Percentiles rank a stretch among this genome's conserved stretches.
Evolutionary conservation across 805 yeast genomes (phyloP).

Genomic region (Zygoascus flipseniorum): DNA sequence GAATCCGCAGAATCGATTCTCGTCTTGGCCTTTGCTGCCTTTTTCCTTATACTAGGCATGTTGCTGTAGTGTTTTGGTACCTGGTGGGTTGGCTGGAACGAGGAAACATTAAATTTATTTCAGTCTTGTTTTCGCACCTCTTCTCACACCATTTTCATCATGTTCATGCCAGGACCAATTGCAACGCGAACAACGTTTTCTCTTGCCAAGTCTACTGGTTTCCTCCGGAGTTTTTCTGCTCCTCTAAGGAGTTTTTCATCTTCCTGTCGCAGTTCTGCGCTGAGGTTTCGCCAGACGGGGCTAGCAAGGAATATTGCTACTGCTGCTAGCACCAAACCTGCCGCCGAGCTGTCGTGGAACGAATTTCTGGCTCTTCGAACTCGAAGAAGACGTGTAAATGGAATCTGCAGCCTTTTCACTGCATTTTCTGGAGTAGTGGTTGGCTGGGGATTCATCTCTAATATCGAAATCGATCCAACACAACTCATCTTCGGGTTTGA

Average conservation of each 20-base stretch:
- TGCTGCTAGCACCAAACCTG: neutral
- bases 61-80: neutral
- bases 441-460: conserved; percentile 72
- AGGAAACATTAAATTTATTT: neutral
- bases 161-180: neutral
- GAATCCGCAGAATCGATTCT: neutral
- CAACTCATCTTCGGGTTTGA: conserved; percentile 82
- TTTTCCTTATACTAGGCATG: neutral
- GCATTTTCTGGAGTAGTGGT: conserved; percentile 55
- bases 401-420: conserved; percentile 58
- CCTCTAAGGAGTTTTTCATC: neutral
- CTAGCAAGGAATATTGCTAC: neutral
- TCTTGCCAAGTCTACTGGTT: neutral
- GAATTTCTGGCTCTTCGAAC: conserved; percentile 71
- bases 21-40: conserved; percentile 1
- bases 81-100: neutral
- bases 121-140: neutral
- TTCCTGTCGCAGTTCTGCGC: neutral
- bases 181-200: neutral
- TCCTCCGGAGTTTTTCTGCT: neutral
- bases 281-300: neutral
- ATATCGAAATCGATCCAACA: conserved; percentile 80
- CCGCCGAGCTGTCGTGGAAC: conserved; percentile 52
- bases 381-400: conserved; percentile 62
- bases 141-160: neutral